phyloP scores from a whole-genome alignment of 2,329 filamentous ascomycete genomes.

The Trichoderma citrinoviride region DNA sequence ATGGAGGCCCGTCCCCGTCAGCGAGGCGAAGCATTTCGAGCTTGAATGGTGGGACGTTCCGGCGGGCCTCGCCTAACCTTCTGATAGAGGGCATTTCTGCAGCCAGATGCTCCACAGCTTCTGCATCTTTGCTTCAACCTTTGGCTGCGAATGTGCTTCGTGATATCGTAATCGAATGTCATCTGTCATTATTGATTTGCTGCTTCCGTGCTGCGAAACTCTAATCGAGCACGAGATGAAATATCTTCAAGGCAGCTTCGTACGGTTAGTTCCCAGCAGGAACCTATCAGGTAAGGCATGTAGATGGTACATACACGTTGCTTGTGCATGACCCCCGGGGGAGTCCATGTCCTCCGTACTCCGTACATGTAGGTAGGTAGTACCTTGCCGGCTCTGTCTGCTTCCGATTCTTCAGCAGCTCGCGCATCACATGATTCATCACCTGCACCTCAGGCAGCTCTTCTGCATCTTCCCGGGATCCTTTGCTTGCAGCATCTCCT shows the following conservation, averaged over 20 bases:
- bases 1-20: neutral
- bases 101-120: neutral
- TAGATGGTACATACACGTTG: too few species aligned
- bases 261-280: too few species aligned
- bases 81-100: neutral
- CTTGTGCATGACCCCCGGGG: too few species aligned
- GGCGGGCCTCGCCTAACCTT: slow-evolving; percentile 10
- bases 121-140: neutral
- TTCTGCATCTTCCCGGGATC: too few species aligned
- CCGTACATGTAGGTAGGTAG: too few species aligned
- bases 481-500: neutral
- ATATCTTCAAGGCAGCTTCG: too few species aligned
- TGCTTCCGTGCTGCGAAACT: neutral
- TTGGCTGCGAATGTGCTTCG: neutral
- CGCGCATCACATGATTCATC: slow-evolving; percentile 21
- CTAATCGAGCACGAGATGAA: too few species aligned
- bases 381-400: too few species aligned
- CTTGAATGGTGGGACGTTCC: neutral
- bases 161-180: neutral
- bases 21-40: neutral
- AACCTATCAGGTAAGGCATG: too few species aligned
- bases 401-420: neutral
- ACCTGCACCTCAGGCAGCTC: slow-evolving; percentile 13
- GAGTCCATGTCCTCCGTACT: too few species aligned
- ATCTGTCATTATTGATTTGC: neutral